phyloP scores from a whole-genome alignment of 2,329 filamentous ascomycete species.

The Penicillium vulpinum region DNA sequence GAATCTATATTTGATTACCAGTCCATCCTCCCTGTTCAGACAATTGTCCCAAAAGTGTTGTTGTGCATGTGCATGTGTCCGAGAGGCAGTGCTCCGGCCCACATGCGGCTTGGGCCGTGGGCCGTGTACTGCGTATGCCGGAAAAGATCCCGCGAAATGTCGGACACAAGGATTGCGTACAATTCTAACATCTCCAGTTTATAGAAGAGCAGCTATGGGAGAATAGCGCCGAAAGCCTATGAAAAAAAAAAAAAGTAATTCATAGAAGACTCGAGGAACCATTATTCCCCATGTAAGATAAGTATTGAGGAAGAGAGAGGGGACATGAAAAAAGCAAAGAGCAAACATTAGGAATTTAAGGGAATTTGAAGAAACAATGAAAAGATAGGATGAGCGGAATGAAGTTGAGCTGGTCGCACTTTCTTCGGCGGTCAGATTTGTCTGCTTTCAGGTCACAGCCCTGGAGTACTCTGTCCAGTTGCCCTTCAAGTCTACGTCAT shows the following conservation, averaged over 20 bases:
- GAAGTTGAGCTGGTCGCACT: not conserved
- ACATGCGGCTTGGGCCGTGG: conserved; percentile 22
- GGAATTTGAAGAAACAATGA: not conserved
- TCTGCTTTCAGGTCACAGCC: not conserved
- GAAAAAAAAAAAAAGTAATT: too few species aligned
- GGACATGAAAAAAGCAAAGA: not conserved
- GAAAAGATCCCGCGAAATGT: conserved; percentile 16
- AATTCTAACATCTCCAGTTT: not conserved
- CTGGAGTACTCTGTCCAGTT: not conserved
- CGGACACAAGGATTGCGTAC: conserved; percentile 11
- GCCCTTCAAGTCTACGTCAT: not conserved
- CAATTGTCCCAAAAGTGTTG: not conserved
- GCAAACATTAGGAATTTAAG: not conserved
- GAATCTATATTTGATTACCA: not conserved
- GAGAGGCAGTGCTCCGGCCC: conserved; percentile 15
- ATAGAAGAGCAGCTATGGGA: not conserved
- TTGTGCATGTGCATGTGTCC: conserved; percentile 1
- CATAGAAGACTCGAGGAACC: not conserved
- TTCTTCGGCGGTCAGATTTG: conserved; percentile 2
- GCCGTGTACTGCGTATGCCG: conserved; percentile 2
- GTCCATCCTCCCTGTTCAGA: conserved; percentile 10
- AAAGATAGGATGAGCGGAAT: not conserved
- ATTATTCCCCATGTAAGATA: not conserved
- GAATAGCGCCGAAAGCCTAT: not conserved
- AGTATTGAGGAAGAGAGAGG: too few species aligned